Evolutionary conservation across 2,329 filamentous ascomycete genomes (phyloP).

Genomic region (Aureobasidium sp.): DNA sequence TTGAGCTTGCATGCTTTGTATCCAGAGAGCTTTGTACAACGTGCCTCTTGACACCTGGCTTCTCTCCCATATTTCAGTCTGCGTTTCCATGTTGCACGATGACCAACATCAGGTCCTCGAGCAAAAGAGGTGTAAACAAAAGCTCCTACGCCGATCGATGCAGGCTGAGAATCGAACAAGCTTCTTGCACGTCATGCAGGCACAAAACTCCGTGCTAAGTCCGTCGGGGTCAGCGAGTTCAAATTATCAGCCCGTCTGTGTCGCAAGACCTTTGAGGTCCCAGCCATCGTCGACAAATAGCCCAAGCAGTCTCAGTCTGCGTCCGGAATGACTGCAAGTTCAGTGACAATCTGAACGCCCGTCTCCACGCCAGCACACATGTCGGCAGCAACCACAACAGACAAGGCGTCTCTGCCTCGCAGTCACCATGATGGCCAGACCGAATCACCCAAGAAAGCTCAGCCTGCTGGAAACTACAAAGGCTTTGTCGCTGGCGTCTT

Average conservation of each 20-base stretch:
- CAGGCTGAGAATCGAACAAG: not conserved
- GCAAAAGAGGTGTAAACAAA: not conserved
- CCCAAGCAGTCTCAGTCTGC: not conserved
- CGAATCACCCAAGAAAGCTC: conserved; percentile 19
- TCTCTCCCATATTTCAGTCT: too few relatives aligned
- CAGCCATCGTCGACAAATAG: not conserved
- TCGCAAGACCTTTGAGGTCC: not conserved
- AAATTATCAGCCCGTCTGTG: not conserved
- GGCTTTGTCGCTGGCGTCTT: conserved; percentile 98
- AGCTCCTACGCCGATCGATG: not conserved
- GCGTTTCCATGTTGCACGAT: too few relatives aligned
- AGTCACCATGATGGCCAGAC: conserved; percentile 14
- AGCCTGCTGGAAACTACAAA: conserved; percentile 58
- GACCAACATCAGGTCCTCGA: too few relatives aligned
- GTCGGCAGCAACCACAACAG: not conserved
- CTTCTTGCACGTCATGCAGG: not conserved
- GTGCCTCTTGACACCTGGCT: too few relatives aligned
- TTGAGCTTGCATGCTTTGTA: too few relatives aligned
- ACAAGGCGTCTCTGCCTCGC: not conserved
- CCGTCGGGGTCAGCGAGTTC: not conserved
- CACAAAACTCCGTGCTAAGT: not conserved
- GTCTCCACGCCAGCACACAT: not conserved
- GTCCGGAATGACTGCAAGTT: not conserved
- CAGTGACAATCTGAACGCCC: not conserved
- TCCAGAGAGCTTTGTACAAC: too few relatives aligned